phyloP scores from a whole-genome alignment of 179 eudicot species.

The Beta macrorhiza region DNA sequence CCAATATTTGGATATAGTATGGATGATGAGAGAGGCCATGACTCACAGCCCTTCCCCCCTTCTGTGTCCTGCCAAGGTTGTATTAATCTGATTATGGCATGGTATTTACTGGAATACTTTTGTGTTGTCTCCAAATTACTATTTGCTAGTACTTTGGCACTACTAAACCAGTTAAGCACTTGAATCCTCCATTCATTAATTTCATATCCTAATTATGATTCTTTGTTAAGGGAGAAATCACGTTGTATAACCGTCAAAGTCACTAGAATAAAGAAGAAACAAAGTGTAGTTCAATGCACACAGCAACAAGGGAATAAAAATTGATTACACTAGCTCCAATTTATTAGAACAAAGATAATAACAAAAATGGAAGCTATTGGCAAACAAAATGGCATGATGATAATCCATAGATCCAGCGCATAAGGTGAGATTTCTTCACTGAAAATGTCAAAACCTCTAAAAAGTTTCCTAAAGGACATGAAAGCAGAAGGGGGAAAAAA shows the following conservation, averaged over 20 bases:
- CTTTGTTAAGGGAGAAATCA: not conserved
- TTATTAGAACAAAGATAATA: too few species aligned
- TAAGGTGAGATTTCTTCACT: not conserved
- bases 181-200: not conserved
- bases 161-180: not conserved
- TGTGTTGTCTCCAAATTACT: not conserved
- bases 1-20: too few species aligned
- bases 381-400: not conserved
- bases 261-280: not conserved
- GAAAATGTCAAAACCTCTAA: not conserved
- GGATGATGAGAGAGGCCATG: too few species aligned
- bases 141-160: not conserved
- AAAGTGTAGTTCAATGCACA: not conserved
- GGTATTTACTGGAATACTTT: too few species aligned
- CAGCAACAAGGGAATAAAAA: not conserved
- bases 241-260: not conserved
- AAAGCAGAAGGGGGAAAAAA: not conserved
- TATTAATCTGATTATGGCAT: too few species aligned
- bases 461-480: not conserved
- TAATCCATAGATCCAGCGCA: not conserved
- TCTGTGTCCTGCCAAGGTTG: too few species aligned
- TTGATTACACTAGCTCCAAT: too few species aligned
- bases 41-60: too few species aligned
- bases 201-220: not conserved
- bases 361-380: not conserved